Conservation (phyloP, 495 filamentous ascomycete species). For the Hypoxylon intermedium region DNA sequence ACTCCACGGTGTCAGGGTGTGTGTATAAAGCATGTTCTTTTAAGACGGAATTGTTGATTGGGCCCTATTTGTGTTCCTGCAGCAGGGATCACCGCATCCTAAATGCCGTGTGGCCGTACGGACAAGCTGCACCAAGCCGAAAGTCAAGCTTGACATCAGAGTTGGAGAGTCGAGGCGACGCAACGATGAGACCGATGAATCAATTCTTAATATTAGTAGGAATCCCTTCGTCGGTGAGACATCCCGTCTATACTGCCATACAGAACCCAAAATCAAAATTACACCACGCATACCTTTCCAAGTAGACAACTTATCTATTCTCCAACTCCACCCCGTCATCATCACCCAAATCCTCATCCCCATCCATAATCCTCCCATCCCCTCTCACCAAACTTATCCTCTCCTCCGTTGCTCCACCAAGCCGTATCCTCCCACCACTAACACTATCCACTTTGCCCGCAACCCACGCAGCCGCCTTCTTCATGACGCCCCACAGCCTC, state of each 20-base stretch:
- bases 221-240: too few species aligned
- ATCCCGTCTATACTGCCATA: too few species aligned
- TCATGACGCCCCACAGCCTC: conserved; percentile 71
- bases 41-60: background rate
- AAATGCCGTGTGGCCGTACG: too few species aligned
- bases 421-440: conserved; percentile 57
- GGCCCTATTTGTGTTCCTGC: background rate
- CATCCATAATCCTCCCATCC: conserved; percentile 64
- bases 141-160: background rate
- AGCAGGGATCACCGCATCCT: too few species aligned
- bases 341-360: conserved; percentile 64
- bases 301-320: conserved; percentile 42
- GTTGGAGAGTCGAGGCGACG: too few species aligned
- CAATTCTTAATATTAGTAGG: too few species aligned
- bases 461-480: conserved; percentile 63
- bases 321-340: conserved; percentile 70
- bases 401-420: conserved; percentile 34
- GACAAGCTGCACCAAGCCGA: background rate
- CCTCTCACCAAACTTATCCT: conserved; percentile 29
- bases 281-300: too few species aligned
- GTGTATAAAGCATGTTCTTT: background rate
- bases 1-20: too few species aligned
- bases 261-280: too few species aligned
- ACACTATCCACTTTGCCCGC: conserved; percentile 56
- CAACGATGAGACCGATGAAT: too few species aligned